Evolutionary conservation across 805 yeast species (phyloP), one percentile per base, ranked within the genome.

Genomic region (Wickerhamomyces mucosus): DNA sequence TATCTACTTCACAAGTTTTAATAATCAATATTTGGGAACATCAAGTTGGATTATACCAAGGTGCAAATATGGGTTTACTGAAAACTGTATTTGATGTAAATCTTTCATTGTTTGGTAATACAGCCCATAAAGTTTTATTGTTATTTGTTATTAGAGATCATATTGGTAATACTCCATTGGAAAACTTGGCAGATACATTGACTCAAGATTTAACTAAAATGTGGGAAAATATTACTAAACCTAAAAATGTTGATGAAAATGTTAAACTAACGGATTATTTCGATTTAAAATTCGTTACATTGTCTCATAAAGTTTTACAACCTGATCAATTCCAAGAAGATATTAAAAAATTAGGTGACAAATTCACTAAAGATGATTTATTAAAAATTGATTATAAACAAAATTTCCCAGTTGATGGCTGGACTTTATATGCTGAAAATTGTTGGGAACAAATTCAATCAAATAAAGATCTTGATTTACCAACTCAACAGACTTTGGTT

Each of bases 51-150:
- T 65, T 92, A 26, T 92, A 92, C 51, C 96, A 89, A 55, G 98
- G 98, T 32, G 96, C 96, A 16, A 92, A 92, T 50, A 81, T 92
- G 95, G 97, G 92, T 2, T 61, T 92, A 27, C 65, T 92, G 43
- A 88, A 88, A 51, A 92, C 98, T 0, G 98, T 92, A 4, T 86
- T 92, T 58, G 98, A 92, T 51, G 98, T 92, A 20, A 89, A 92
- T 54, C 61, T 92, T 42, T 72, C 92, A 3, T 62, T 92, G 22
- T 92, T 92, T 55, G 89, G 88, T 29, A 65, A 71, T 27, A 63
- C 53, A 28, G 51, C 57, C 22, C 78, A 75, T 43, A 77, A 79
- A 46, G 78, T 82, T 26, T 61, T 83, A 26, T 51, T 84, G 24
- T 59, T 92, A 39, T 88, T 92, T 60, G 97, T 92, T 18, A 80